These are phyloP conservation scores for Heliamphora exappendiculata DNA, from an alignment of 148 eudicot species.

Conservation along the genomic window DNA sequence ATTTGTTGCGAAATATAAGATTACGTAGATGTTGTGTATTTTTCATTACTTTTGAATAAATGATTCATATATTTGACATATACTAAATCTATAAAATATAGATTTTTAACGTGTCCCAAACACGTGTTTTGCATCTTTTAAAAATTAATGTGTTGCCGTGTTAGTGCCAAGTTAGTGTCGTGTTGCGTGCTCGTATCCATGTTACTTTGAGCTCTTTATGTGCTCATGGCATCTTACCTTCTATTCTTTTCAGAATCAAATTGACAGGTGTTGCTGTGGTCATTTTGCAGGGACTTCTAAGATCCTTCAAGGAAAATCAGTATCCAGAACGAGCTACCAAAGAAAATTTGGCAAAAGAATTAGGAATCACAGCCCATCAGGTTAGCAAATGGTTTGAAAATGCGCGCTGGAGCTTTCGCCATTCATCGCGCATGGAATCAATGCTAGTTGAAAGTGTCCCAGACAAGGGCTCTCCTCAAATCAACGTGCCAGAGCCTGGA, in stretches of 20 bases:
- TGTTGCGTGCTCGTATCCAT: too few relatives aligned
- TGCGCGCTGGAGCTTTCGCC: slow-evolving; percentile 85
- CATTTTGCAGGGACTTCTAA: slow-evolving; percentile 53
- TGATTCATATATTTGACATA: too few relatives aligned
- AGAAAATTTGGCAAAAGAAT: slow-evolving; percentile 67
- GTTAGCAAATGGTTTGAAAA: slow-evolving; percentile 85
- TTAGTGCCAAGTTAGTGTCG: too few relatives aligned
- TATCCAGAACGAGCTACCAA: slow-evolving; percentile 55
- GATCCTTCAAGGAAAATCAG: slow-evolving; percentile 74
- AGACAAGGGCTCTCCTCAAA: background rate
- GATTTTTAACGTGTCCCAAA: too few relatives aligned
- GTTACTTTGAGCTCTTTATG: background rate
- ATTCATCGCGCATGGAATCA: slow-evolving; percentile 29
- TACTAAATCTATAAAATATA: too few relatives aligned
- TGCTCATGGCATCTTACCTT: background rate
- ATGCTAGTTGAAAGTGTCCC: slow-evolving; percentile 19
- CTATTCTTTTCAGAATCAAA: background rate
- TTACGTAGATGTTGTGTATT: too few relatives aligned
- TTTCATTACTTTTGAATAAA: too few relatives aligned
- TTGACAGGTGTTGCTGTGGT: background rate
- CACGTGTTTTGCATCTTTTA: too few relatives aligned
- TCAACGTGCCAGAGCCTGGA: background rate
- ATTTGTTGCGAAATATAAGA: too few relatives aligned
- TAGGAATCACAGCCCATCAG: slow-evolving; percentile 48
- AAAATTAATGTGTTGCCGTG: too few relatives aligned